phyloP scores from a whole-genome alignment of 1,284 basidiomycete genomes.

The Trametes hirsuta region DNA sequence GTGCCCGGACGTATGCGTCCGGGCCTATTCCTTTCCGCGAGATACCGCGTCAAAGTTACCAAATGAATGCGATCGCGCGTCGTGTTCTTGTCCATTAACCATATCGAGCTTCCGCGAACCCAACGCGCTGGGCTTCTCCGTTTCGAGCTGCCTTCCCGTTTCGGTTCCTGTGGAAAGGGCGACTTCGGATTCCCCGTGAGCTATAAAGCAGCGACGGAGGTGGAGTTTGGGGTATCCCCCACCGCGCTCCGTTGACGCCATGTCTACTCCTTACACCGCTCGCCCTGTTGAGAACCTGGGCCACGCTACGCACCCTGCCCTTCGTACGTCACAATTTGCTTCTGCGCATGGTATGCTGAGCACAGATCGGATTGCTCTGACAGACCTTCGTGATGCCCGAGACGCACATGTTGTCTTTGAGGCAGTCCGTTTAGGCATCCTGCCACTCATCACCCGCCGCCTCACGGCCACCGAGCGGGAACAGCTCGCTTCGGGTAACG shows the following conservation, averaged over 20 bases:
- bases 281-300: slow-evolving; percentile 24
- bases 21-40: slow-evolving; percentile 14
- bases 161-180: slow-evolving; percentile 30
- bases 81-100: slow-evolving; percentile 22
- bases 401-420: slow-evolving; percentile 66
- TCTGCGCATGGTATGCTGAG: not conserved
- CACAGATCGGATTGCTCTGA: not conserved
- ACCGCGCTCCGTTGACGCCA: slow-evolving; percentile 18
- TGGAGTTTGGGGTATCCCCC: slow-evolving; percentile 25
- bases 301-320: slow-evolving; percentile 35
- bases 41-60: slow-evolving; percentile 28
- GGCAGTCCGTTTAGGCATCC: slow-evolving; percentile 68
- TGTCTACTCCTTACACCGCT: slow-evolving; percentile 22
- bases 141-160: slow-evolving; percentile 32
- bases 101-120: slow-evolving; percentile 26
- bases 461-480: slow-evolving; percentile 70
- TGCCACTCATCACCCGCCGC: slow-evolving; percentile 72
- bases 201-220: slow-evolving; percentile 32
- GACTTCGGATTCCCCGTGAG: slow-evolving; percentile 29
- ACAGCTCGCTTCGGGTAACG: slow-evolving; percentile 66
- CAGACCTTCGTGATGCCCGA: slow-evolving; percentile 71
- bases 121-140: slow-evolving; percentile 28
- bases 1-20: not conserved
- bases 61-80: slow-evolving; percentile 23
- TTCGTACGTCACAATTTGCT: slow-evolving; percentile 28